Percentiles rank a stretch among this genome's conserved stretches.
These are phyloP conservation scores for Aspergillus aculeatinus DNA, from an alignment of 2,329 filamentous ascomycete species.

Conservation along the genomic window DNA sequence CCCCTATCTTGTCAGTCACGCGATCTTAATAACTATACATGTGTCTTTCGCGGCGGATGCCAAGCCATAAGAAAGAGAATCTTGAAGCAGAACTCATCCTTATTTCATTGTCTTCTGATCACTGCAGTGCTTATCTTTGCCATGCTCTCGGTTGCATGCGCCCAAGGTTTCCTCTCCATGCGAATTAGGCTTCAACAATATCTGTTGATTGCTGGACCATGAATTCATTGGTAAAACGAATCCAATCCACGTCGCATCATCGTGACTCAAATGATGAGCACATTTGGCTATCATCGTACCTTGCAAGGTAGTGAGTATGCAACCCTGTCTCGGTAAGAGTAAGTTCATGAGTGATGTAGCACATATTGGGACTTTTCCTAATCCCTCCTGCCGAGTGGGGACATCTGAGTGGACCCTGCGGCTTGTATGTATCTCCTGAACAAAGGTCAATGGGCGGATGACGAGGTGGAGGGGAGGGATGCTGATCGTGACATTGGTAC, in stretches of 20 bases:
- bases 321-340: too few relatives aligned
- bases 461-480: too few relatives aligned
- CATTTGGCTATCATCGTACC: neutral
- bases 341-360: too few relatives aligned
- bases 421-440: too few relatives aligned
- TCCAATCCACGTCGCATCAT: neutral
- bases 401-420: too few relatives aligned
- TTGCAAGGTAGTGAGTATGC: too few relatives aligned
- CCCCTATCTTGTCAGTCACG: neutral
- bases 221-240: neutral
- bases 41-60: neutral
- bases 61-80: neutral
- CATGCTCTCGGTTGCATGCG: neutral
- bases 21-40: neutral
- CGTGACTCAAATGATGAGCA: neutral
- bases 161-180: neutral
- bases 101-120: neutral
- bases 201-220: neutral
- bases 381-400: too few relatives aligned
- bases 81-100: neutral
- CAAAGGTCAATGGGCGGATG: too few relatives aligned
- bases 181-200: neutral
- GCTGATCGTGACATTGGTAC: too few relatives aligned
- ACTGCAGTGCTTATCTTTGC: neutral
- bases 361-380: too few relatives aligned